Evolutionary conservation across 192 early-diverging fungal species (phyloP).

Genomic region (Entomortierella parvispora): DNA sequence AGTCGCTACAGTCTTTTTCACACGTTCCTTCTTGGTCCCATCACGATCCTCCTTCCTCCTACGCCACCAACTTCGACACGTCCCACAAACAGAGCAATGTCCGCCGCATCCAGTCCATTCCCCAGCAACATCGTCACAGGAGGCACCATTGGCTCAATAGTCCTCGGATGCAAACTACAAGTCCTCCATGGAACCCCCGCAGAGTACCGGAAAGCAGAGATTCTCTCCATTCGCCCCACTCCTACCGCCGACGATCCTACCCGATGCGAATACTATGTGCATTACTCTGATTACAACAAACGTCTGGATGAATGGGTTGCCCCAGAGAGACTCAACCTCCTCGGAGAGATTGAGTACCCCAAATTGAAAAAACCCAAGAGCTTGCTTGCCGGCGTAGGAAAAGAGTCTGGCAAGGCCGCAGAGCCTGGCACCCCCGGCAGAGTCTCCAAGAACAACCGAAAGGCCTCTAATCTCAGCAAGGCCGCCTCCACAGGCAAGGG

Average conservation of each 20-base stretch:
- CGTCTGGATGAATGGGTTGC: constrained; percentile 97
- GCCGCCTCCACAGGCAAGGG: constrained; percentile 60
- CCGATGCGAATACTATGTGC: constrained; percentile 89
- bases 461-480: constrained; percentile 49
- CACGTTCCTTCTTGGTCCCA: too few species aligned
- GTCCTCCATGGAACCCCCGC: constrained; percentile 40
- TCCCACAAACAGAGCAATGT: constrained; percentile 13
- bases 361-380: constrained; percentile 69
- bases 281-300: constrained; percentile 98
- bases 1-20: too few species aligned
- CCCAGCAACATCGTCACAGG: constrained; percentile 40
- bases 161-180: constrained; percentile 45
- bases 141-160: constrained; percentile 43
- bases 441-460: constrained; percentile 40
- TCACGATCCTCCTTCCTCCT: not conserved
- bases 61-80: not conserved
- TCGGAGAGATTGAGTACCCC: constrained; percentile 76
- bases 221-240: constrained; percentile 78
- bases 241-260: constrained; percentile 50
- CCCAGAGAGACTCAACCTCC: constrained; percentile 69
- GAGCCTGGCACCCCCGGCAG: constrained; percentile 53
- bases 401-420: constrained; percentile 52
- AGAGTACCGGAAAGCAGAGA: constrained; percentile 85
- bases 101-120: constrained; percentile 43
- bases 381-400: constrained; percentile 34